These are phyloP conservation scores for Stachybotrys chlorohalonatus DNA, from an alignment of 2,329 filamentous ascomycete species.

Conservation along the genomic window DNA sequence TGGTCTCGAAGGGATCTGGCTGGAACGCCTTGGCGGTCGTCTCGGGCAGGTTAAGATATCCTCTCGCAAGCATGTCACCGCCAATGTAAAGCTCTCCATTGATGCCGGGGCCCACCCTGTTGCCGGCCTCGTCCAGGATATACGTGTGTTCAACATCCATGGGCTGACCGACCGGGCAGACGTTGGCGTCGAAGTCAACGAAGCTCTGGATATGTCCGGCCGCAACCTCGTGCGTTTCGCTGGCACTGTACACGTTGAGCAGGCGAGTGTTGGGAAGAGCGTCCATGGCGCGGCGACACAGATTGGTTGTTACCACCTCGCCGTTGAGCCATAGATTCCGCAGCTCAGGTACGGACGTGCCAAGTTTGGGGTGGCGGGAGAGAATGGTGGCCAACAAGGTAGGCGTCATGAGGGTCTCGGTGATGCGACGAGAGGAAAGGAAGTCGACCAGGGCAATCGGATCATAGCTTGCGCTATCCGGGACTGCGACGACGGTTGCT, in stretches of 20 bases:
- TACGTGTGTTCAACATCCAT: slow-evolving; percentile 61
- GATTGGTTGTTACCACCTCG: slow-evolving; percentile 72
- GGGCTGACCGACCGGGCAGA: slow-evolving; percentile 66
- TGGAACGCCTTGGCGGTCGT: slow-evolving; percentile 66
- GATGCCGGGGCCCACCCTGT: slow-evolving; percentile 51
- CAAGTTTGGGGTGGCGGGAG: slow-evolving; percentile 58
- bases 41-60: slow-evolving; percentile 73
- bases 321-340: slow-evolving; percentile 72
- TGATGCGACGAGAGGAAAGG: slow-evolving; percentile 55
- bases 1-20: slow-evolving; percentile 52
- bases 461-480: slow-evolving; percentile 71
- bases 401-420: slow-evolving; percentile 77
- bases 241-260: slow-evolving; percentile 75
- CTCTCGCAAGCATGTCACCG: slow-evolving; percentile 63
- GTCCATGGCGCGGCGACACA: slow-evolving; percentile 58
- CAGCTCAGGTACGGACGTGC: slow-evolving; percentile 53
- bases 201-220: slow-evolving; percentile 67
- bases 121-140: slow-evolving; percentile 60
- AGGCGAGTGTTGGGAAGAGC: slow-evolving; percentile 61
- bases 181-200: slow-evolving; percentile 50
- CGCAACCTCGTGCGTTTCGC: slow-evolving; percentile 73
- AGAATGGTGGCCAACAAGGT: slow-evolving; percentile 69
- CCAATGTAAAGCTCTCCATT: slow-evolving; percentile 70
- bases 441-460: slow-evolving; percentile 65
- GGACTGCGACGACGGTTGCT: slow-evolving; percentile 66